Percentiles rank a stretch among this genome's conserved stretches.
Conservation (phyloP, 2,329 filamentous ascomycete species). For the Ceratocystis ficicola region DNA sequence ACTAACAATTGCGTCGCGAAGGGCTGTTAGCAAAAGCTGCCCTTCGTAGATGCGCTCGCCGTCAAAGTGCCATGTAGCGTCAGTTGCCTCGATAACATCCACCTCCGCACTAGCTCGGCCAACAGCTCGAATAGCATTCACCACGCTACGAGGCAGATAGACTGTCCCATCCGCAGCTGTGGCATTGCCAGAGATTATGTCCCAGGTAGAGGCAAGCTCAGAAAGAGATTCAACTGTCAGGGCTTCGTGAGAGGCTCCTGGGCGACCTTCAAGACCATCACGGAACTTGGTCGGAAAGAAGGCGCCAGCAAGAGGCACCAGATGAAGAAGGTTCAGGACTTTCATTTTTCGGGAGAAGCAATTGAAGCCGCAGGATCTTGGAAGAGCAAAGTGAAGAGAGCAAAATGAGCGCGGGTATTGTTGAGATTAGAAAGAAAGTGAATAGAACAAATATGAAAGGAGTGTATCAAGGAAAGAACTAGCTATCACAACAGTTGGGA, state of each 20-base stretch:
- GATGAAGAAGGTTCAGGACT: neutral
- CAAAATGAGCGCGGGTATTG: neutral
- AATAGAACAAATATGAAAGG: neutral
- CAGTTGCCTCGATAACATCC: conserved; percentile 13
- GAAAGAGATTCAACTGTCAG: conserved; percentile 22
- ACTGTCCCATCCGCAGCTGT: neutral
- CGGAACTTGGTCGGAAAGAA: conserved; percentile 23
- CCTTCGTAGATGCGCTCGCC: conserved; percentile 20
- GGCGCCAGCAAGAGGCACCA: conserved; percentile 10
- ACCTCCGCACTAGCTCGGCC: conserved; percentile 18
- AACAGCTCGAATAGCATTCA: conserved; percentile 20
- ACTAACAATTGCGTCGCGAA: conserved; percentile 17
- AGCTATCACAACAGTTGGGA: neutral
- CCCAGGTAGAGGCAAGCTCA: conserved; percentile 6
- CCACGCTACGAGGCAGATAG: conserved; percentile 17
- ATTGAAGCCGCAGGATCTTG: neutral
- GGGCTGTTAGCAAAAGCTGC: conserved; percentile 12
- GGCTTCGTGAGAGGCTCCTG: conserved; percentile 23
- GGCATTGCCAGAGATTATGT: conserved; percentile 8
- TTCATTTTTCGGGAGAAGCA: conserved; percentile 10
- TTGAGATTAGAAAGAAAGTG: neutral
- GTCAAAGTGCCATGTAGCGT: conserved; percentile 22
- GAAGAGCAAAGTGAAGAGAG: neutral
- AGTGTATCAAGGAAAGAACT: neutral
- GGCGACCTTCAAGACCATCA: conserved; percentile 20